Base-by-base conservation (phyloP, 2,329 filamentous ascomycete genomes). In the Pseudopyricularia javanii region DNA sequence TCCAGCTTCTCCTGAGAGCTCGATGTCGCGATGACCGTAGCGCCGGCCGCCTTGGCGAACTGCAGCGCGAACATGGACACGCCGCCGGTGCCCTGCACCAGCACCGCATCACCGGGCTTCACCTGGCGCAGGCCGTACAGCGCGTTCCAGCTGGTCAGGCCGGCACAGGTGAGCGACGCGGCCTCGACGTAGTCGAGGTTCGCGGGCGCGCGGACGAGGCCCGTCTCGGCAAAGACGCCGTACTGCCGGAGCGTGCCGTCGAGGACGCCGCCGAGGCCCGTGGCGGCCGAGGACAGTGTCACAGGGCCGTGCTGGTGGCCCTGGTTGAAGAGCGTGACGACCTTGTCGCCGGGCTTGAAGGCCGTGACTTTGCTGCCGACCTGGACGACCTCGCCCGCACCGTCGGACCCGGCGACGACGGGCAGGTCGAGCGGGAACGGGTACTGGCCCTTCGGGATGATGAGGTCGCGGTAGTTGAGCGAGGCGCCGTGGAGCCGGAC, bases 31-130 rank as follows among this genome's bases (percentile, higher is more conserved):
- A 82, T 78, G 50, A 82, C 76, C 7, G 63, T 70, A 0, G 78
- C 79, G 28, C 77, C 78, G 0, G 71, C 71, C 0, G 76, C 75
- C 54, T 64, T 59, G 37, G 68, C 69, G 49, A 71, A 64, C 63
- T 77, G 83, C n/a, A 86, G 64, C 3, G 75, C 83, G 54, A 85
- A 85, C 55, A 86, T 73, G 56, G 74, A 79, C 7, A 87, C 83
- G 54, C 83, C 83, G 20, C 84, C 83, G 0, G 82, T 86, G n/a
- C 83, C 84, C 65, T 86, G 81, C 1, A 82, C 82, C 33, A 88
- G 71, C 3, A 88, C 81, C 59, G 65, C 72, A 56, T 77, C 66
- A 4, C 80, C 81, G 0, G 78, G 74, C 60, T 72, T 70, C 54
- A 84, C 57, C 24, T 70, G 68, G 58, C 66, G 65, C 30, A 81